Evolutionary conservation across 495 filamentous ascomycete genomes (phyloP), one percentile per base, ranked within the genome.

Genomic region (Aspergillus sclerotiicarbonarius): DNA sequence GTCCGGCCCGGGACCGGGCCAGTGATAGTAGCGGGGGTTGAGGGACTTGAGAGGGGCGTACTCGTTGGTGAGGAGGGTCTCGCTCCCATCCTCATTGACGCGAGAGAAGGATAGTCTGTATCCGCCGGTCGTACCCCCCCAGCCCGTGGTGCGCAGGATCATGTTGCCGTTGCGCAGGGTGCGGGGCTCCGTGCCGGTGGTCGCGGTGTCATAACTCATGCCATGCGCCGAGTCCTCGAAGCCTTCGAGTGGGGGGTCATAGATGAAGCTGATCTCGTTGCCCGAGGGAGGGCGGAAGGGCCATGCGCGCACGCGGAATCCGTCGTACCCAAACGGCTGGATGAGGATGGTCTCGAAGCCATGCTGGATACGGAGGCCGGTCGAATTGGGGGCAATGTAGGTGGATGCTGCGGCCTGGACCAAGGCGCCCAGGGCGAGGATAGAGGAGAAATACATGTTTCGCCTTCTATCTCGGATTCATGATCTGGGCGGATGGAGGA

Each of bases 321-420:
- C 67, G 44, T 70, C 67, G 51, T 70, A 70, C 8, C 67, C 67
- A 45, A 64, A 70, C 6, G 67, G 67, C 35, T 70, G 67, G n/a
- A 70, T 63, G 16, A 70, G 54, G 1, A 70, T 32, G 12, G 65
- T 70, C 56, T 70, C 67, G 35, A 67, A 62, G 20, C 67, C 67
- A 60, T 70, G 67, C 30, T 66, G 63, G 59, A 70, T 64, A 13
- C 63, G 63, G 19, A 67, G 61, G 0, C 67, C 67, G 37, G 67
- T 70, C 8, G 59, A 61, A 15, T 62, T 62, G 8, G 67, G 61
- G 19, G 21, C 67, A 67, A 18, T 50, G 13, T 41, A n/a, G 37
- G 37, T 3, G 37, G 37, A 3, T 41, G 33, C 9, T 35, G 33
- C 43, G 25, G 47, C 29, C 29, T 31, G 25, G 47, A 15, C 29